These are phyloP conservation scores for Wickerhamiella nectarea DNA, from an alignment of 805 yeast genomes.

Conservation along the genomic window DNA sequence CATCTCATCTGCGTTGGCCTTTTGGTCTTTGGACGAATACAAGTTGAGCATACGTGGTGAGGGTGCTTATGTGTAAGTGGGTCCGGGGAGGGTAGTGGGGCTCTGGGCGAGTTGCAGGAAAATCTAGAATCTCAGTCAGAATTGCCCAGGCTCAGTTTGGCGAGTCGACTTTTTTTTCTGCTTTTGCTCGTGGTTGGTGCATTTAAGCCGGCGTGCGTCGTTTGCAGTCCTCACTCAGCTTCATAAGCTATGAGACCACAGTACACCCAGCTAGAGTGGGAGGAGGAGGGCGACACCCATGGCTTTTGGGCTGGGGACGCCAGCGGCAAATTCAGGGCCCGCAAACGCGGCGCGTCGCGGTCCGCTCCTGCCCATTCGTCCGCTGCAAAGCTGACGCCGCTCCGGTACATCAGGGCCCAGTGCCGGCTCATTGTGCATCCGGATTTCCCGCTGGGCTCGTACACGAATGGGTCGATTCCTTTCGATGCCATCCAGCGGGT, in stretches of 20 bases:
- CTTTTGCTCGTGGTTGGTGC: no score
- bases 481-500: conserved; percentile 53
- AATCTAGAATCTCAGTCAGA: no score
- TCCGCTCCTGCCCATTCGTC: not conserved
- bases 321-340: not conserved
- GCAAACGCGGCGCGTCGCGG: not conserved
- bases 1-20: conserved; percentile 16
- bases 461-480: conserved; percentile 41
- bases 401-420: conserved; percentile 3
- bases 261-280: not conserved
- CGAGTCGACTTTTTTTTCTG: no score
- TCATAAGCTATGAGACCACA: not conserved
- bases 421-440: conserved; percentile 72
- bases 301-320: not conserved
- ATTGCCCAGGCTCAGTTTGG: no score
- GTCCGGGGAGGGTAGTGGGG: not conserved
- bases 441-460: conserved; percentile 30
- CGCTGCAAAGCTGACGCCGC: conserved; percentile 1
- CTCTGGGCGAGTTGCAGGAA: not conserved
- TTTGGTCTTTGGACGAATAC: conserved; percentile 16
- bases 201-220: no score
- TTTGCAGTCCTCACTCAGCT: no score
- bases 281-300: not conserved
- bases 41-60: conserved; percentile 13
- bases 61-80: not conserved